Evolutionary conservation across 257 asterid species (phyloP).

Genomic region (Primulina huaijiensis): DNA sequence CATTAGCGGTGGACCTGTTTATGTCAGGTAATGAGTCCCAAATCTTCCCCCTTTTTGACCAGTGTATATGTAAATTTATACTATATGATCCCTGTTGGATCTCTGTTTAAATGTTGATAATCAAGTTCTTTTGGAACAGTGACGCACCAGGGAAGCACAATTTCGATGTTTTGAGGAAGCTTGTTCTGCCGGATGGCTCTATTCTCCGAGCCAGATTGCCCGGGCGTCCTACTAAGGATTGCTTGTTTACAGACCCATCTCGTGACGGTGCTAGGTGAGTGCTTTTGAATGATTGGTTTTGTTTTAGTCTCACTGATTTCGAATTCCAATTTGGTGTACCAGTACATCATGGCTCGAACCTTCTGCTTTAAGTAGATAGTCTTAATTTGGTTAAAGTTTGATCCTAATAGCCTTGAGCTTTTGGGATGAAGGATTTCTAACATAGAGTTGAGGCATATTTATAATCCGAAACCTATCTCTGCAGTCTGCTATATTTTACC

Average conservation of each 20-base stretch:
- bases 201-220: conserved; percentile 84
- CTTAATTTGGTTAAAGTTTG: no score
- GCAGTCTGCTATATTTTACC: no score
- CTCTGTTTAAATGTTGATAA: background rate
- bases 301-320: background rate
- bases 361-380: no score
- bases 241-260: conserved; percentile 84
- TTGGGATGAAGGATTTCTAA: no score
- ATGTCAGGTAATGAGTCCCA: conserved; percentile 50
- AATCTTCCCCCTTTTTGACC: background rate
- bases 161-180: conserved; percentile 73
- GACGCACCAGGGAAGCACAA: conserved; percentile 94
- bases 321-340: background rate
- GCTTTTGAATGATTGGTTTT: background rate
- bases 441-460: no score
- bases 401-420: no score
- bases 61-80: background rate
- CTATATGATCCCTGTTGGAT: background rate
- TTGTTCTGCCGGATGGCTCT: conserved; percentile 79
- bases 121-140: conserved; percentile 34
- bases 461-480: no score
- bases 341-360: no score
- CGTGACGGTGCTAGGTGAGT: conserved; percentile 85
- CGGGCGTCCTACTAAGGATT: conserved; percentile 89
- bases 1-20: conserved; percentile 80